Evolutionary conservation across 768 basidiomycete species (phyloP), one percentile per base, ranked within the genome.

Genomic region (Panellus pusillus): DNA sequence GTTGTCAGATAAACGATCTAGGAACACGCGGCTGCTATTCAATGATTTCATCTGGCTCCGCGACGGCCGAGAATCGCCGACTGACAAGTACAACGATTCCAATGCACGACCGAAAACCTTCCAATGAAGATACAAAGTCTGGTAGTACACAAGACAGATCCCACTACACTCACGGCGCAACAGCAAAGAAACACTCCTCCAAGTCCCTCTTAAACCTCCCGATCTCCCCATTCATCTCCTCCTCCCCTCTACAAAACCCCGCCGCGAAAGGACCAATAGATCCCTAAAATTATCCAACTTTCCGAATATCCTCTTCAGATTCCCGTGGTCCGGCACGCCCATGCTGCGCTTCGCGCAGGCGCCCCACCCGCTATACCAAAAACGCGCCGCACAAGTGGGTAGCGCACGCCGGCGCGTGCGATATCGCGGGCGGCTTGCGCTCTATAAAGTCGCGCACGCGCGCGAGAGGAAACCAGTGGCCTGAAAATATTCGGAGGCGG

Each of bases 401-500:
- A 11, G 8, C 12, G 20, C 52, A 46, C 18, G 37, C 13, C 6
- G 44, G 12, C 11, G 14, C 32, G 35, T 40, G 47, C 9, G n/a
- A 12, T 9, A 19, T 35, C 9, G 15, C 6, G 6, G 44, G 54
- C 11, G 37, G 14, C 19, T 12, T 17, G 19, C 28, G 39, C 8
- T 20, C 31, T 0, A 40, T 6, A 11, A 55, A 50, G 27, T 44
- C 2, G 13, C 15, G 17, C 37, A 40, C 15, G 40, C 14, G 2
- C 38, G 47, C 14, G 43, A 12, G 15, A 55, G 43, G 9, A 38
- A n/a, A 39, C 54, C 54, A 55, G 12, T 15, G 9, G 12, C 47
- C 47, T 3, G 54, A 44, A 27, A 55, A 45, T n/a, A 55, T 44
- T 4, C 54, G 47, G 17, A 50, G 43, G 9, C 31, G 17, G 29